Evolutionary conservation across 768 basidiomycete species (phyloP), one percentile per base, ranked within the genome.

Genomic region (Rhodotorula taiwanensis): DNA sequence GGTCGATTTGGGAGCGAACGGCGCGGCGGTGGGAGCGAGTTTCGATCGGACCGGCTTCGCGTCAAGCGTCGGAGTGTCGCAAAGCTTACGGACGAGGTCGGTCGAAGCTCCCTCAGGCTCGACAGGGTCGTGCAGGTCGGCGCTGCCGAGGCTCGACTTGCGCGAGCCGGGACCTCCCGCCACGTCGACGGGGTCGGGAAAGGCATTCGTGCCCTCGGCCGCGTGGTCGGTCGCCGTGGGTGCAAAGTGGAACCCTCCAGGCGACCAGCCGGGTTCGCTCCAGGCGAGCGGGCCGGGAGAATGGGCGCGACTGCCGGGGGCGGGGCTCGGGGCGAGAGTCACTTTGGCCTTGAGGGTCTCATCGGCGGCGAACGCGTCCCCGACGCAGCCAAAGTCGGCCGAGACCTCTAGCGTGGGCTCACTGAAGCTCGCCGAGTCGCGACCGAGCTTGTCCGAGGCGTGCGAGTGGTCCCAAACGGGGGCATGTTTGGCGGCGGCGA

Each of bases 21-120:
- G 50, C n/a, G 8, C 23, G 16, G 67, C 67, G 11, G 67, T 68
- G 25, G 67, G 62, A 2, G 58, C 55, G 52, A 68, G 67, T 41
- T 52, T 60, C 8, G 59, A 64, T 33, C 45, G 58, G 23, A 27
- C 8, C 25, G 47, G 36, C 41, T 43, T 30, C 14, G 30, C 47
- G 10, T 39, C 36, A 18, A 27, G 4, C 20, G 42, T 9, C 25
- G 55, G 9, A 16, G 42, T 20, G 25, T 23, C n/a, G 9, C 39
- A 42, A 20, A 30, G 39, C 9, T 16, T 39, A 9, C 36, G 33
- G 34, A 36, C 51, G 50, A 51, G 50, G 50, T 25, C 5, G 36
- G 10, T 39, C 8, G 10, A n/a, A 16, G 2, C 11, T 15, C 13
- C 8, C 18, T 23, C 23, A 6, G 34, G n/a, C 4, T n/a, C n/a